Evolutionary conservation across 2,329 filamentous ascomycete species (phyloP).

Genomic region (Leptographium lundbergii): DNA sequence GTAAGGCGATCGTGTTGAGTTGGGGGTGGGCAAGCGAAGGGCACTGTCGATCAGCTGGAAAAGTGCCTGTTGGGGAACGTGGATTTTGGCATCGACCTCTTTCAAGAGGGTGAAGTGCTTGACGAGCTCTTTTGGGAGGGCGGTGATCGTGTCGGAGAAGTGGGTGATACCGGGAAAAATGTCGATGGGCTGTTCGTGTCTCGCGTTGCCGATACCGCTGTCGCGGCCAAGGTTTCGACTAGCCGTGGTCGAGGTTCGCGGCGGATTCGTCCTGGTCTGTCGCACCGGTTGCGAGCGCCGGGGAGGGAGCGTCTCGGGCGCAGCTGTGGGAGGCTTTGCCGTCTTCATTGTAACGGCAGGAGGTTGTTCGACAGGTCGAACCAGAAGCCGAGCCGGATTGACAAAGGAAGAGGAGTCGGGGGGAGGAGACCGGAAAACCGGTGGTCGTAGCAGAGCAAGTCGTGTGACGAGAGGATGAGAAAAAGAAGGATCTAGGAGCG

Average conservation of each 20-base stretch:
- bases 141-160: slow-evolving; percentile 86
- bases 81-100: slow-evolving; percentile 95
- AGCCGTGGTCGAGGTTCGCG: slow-evolving; percentile 37
- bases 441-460: background rate
- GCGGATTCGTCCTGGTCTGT: slow-evolving; percentile 38
- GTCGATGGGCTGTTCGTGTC: slow-evolving; percentile 47
- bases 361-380: background rate
- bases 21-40: slow-evolving; percentile 35
- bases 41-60: slow-evolving; percentile 61
- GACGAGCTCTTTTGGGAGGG: slow-evolving; percentile 87
- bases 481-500: background rate
- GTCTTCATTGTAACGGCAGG: slow-evolving; percentile 37
- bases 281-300: slow-evolving; percentile 14
- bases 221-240: slow-evolving; percentile 24
- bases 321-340: slow-evolving; percentile 31
- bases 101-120: slow-evolving; percentile 92
- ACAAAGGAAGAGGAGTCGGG: background rate
- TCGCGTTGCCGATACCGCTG: slow-evolving; percentile 27
- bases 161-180: slow-evolving; percentile 55
- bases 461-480: background rate
- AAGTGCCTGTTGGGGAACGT: slow-evolving; percentile 72
- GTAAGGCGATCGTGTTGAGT: slow-evolving; percentile 27
- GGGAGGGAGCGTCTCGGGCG: slow-evolving; percentile 30
- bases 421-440: background rate
- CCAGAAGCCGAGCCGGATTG: background rate